These are phyloP conservation scores for Trametes coccinea DNA, from an alignment of 768 basidiomycete species.

Conservation along the genomic window DNA sequence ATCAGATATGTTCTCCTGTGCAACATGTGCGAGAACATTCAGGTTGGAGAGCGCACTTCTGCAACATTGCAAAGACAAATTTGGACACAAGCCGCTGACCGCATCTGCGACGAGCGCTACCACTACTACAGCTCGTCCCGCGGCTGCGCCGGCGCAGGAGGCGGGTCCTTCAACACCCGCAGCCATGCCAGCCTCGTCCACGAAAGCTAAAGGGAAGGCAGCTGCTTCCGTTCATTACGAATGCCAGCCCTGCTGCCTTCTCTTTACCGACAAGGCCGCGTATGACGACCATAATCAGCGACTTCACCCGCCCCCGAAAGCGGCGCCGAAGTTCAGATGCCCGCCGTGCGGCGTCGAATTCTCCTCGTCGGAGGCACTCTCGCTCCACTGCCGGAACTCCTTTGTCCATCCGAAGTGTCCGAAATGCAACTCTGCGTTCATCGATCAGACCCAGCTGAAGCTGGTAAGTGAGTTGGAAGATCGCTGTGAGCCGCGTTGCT, in stretches of 20 bases:
- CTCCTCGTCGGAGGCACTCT: slow-evolving; percentile 16
- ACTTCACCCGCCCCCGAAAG: background rate
- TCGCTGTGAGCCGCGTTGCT: background rate
- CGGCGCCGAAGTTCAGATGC: slow-evolving; percentile 5
- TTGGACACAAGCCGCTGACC: background rate
- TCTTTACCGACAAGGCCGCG: background rate
- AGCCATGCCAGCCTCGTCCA: background rate
- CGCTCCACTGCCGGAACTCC: slow-evolving; percentile 6
- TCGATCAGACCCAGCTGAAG: slow-evolving; percentile 11
- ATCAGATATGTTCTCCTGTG: slow-evolving; percentile 5
- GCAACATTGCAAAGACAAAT: slow-evolving; percentile 19
- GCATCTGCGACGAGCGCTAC: background rate
- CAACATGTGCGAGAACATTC: slow-evolving; percentile 9
- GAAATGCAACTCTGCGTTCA: slow-evolving; percentile 11
- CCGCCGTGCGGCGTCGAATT: slow-evolving; percentile 13
- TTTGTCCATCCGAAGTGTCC: slow-evolving; percentile 16
- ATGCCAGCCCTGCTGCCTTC: background rate
- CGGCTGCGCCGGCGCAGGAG: too few species aligned
- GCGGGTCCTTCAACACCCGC: background rate
- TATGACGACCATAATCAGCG: background rate
- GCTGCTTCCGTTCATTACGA: background rate
- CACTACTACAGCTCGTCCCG: background rate
- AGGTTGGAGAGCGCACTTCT: background rate
- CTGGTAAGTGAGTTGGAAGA: background rate
- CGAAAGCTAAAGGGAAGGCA: background rate